Base-by-base conservation (phyloP, 805 yeast species). In the Candida glaebosa region DNA sequence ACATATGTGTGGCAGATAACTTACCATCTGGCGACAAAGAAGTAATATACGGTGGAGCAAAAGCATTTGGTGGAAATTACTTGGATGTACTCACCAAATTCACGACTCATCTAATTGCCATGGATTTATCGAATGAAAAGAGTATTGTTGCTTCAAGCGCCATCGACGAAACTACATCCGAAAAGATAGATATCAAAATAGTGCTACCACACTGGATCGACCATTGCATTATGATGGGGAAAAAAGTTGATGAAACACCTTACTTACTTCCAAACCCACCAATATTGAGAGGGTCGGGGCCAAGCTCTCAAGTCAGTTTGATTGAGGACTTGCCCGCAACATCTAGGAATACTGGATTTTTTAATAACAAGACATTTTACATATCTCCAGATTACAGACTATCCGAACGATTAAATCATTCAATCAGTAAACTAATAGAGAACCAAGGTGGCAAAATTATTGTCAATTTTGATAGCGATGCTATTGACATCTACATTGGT, bases 201-300 rank as follows among this genome's bases (percentile, higher is more conserved):
- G 93, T 90, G 3, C 67, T 75, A 3, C 95, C 96, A 0, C 77
- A 79, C 16, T 91, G 96, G 96, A 61, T 90, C 10, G 81, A 82
- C 39, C 84, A 78, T 44, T 83, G 90, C 54, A 66, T 86, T 46
- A 77, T 74, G 40, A 56, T 71, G 30, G 69, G 79, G 19, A 57
- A 68, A 35, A 70, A 62, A 38, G 58, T 84, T 8, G 76, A 75
- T 40, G 90, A 79, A 40, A 44, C 55, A 0, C 74, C 75, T 1
- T 86, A 83, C 54, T 49, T 74, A 14, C 57, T 82, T n/a, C 68
- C 72, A 31, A 59, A 43, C 32, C 53, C 51, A 39, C 46, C 44
- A 31, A 49, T 19, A 32, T 45, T 39, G 40, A 46, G 40, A 40
- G 24, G 44, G 40, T 28, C 46, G 16, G 48, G 9, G 18, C 24